Base-by-base conservation (phyloP, 2,329 filamentous ascomycete genomes). In the Fusarium papillatum region DNA sequence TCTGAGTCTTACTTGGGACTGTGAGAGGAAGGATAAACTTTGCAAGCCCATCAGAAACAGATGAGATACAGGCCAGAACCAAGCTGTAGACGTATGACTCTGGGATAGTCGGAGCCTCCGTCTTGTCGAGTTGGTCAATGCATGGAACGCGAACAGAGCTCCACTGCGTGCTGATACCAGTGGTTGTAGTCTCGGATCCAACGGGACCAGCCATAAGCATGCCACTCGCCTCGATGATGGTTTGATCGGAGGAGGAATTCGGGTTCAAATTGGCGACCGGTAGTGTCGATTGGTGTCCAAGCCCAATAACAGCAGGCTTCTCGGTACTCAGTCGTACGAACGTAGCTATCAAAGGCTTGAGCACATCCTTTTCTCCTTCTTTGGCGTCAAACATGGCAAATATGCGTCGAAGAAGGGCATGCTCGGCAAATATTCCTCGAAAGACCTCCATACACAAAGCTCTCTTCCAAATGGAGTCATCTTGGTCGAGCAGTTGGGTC, bases 81-180 rank as follows among this genome's bases (percentile, higher is more conserved):
- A 99, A 87, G 73, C 94, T 95, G 84, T 98, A 98, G 10, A 98
- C 90, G 80, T 99, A 99, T 0, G 97, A 98, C 72, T 98, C 96
- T 0, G 97, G 97, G 26, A 98, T 90, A 1, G 87, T 79, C 6
- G 96, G 95, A 1, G 96, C 90, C 60, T 98, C 96, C 0, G 92
- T 91, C 83, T 98, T 99, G 85, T 99, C 97, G 24, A 98, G 90
- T 75, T 98, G 95, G 79, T 99, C 97, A 72, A 98, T 95, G 80
- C 95, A 98, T 7, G 95, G 93, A 14, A 95, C 94, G 62, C 95
- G 91, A 72, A 98, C 90, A 16, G 93, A 90, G 83, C 97, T 99
- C 95, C 95, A 98, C 80, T 98, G 94, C 5, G 90, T 92, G 84
- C 95, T 98, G 80, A 99, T 96, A 11, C 95, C 95, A 1, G 91